Evolutionary conservation across 768 basidiomycete species (phyloP).

Genomic region (Tricholoma sp.): DNA sequence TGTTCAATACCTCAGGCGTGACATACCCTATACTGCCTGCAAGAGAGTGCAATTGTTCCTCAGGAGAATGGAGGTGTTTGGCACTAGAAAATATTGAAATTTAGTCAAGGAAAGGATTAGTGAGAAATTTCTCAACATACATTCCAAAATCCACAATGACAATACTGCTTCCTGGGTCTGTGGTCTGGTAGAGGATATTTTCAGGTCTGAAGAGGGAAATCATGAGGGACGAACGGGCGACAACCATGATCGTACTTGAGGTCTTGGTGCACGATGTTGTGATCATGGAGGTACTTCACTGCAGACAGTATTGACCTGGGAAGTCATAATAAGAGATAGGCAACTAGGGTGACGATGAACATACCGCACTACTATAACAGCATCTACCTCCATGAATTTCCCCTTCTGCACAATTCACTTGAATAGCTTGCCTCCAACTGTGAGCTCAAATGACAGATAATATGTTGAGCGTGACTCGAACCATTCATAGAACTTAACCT

Average conservation of each 20-base stretch:
- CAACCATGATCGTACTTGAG: conserved; percentile 60
- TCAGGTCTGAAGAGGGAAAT: conserved; percentile 59
- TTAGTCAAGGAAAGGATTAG: background rate
- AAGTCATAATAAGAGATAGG: background rate
- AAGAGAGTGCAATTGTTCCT: no score
- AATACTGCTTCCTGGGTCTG: conserved; percentile 67
- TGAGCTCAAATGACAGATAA: conserved; percentile 94
- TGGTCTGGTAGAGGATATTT: conserved; percentile 89
- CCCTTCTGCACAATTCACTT: conserved; percentile 80
- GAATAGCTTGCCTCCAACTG: conserved; percentile 92
- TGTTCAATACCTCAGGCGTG: conserved; percentile 82
- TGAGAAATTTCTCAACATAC: conserved; percentile 39
- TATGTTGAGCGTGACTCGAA: conserved; percentile 94
- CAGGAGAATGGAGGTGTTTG: conserved; percentile 70
- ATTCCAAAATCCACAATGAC: conserved; percentile 99
- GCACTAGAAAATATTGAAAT: conserved; percentile 41
- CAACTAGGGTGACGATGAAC: conserved; percentile 20
- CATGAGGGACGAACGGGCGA: background rate
- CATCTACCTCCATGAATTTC: conserved; percentile 92
- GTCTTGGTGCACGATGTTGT: conserved; percentile 95
- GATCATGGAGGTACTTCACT: conserved; percentile 83
- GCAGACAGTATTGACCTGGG: conserved; percentile 81
- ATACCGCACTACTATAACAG: conserved; percentile 68
- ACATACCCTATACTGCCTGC: conserved; percentile 88
- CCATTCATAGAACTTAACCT: conserved; percentile 97